phyloP scores from a whole-genome alignment of 2,329 filamentous ascomycete genomes.

The Fusarium papillatum region DNA sequence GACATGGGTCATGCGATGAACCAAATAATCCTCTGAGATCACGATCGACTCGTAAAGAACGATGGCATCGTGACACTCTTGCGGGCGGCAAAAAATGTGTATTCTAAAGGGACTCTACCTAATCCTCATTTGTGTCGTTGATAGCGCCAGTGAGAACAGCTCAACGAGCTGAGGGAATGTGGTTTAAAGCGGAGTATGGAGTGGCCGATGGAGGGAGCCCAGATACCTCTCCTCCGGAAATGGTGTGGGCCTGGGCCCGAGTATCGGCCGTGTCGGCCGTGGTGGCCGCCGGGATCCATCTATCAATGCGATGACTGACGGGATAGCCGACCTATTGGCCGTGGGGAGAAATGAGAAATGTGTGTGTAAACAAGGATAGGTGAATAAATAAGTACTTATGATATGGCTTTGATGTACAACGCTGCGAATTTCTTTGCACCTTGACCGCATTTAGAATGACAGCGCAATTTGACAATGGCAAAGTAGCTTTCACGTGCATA shows the following conservation, averaged over 20 bases:
- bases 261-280: background rate
- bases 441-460: background rate
- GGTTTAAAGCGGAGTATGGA: background rate
- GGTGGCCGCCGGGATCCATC: background rate
- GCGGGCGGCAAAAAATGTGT: background rate
- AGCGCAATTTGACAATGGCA: background rate
- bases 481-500: background rate
- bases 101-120: background rate
- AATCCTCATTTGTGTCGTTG: no score
- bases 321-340: background rate
- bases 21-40: background rate
- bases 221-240: background rate
- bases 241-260: background rate
- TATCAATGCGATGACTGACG: background rate
- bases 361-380: background rate
- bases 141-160: background rate
- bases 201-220: background rate
- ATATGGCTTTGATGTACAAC: background rate
- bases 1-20: background rate
- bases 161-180: background rate
- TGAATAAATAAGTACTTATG: background rate
- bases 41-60: background rate
- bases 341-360: background rate
- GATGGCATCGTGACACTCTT: no score
- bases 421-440: background rate